phyloP scores from a whole-genome alignment of 2,329 filamentous ascomycete genomes.

The Aureobasidium musti region DNA sequence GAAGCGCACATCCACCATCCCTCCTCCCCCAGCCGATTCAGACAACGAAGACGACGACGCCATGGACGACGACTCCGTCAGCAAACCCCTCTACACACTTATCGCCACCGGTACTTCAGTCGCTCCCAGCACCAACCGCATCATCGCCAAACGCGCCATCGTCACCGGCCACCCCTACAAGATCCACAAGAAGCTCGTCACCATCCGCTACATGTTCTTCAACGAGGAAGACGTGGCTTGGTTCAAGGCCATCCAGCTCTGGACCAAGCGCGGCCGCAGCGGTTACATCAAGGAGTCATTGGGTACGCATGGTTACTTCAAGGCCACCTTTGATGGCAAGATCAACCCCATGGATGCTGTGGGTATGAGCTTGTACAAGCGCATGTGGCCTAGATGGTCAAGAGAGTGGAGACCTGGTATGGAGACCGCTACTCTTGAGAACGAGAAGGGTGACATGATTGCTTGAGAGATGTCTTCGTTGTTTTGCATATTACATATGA shows the following conservation, averaged over 20 bases:
- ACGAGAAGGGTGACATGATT: conserved; percentile 28
- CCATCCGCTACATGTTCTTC: conserved; percentile 99
- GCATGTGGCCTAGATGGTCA: conserved; percentile 67
- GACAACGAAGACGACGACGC: conserved; percentile 46
- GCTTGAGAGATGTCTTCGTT: neutral
- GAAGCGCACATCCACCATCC: conserved; percentile 57
- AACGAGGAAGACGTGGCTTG: conserved; percentile 91
- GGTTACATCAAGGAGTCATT: conserved; percentile 93
- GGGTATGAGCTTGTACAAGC: conserved; percentile 69
- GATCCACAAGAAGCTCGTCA: conserved; percentile 97
- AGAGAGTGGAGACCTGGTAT: conserved; percentile 44
- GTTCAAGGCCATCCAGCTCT: conserved; percentile 95
- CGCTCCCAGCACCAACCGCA: conserved; percentile 69
- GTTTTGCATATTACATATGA: neutral
- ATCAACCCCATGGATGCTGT: conserved; percentile 96
- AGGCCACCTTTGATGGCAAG: conserved; percentile 93
- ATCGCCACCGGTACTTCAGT: conserved; percentile 86
- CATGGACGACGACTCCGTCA: conserved; percentile 14
- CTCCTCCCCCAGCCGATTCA: conserved; percentile 49
- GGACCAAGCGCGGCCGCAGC: conserved; percentile 84
- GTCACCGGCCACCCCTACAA: conserved; percentile 96
- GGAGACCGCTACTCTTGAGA: conserved; percentile 21
- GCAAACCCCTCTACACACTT: conserved; percentile 52
- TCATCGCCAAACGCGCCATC: conserved; percentile 91
- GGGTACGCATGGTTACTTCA: conserved; percentile 99